phyloP scores from a whole-genome alignment of 2,329 filamentous ascomycete genomes.

The Alternaria gansuensis region DNA sequence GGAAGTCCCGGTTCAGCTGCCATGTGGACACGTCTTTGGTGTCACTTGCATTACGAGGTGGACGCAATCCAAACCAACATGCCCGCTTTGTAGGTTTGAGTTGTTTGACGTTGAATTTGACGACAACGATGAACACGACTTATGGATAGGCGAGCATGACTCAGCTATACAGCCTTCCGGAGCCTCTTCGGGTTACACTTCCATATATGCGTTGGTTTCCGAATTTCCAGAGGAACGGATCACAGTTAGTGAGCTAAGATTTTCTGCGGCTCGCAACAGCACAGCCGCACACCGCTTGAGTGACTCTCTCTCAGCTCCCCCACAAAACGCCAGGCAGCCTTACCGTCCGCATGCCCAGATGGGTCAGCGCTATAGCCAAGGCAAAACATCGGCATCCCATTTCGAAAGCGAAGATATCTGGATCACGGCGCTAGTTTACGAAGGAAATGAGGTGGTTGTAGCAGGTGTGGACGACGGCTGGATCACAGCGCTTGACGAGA shows the following conservation, averaged over 20 bases:
- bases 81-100: conserved; percentile 25
- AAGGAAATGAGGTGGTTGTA: neutral
- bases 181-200: neutral
- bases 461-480: neutral
- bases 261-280: conserved; percentile 5
- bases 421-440: conserved; percentile 1
- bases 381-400: neutral
- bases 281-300: conserved; percentile 16
- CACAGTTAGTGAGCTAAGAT: conserved; percentile 2
- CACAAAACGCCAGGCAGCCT: conserved; percentile 12
- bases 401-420: conserved; percentile 4
- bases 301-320: conserved; percentile 12
- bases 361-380: conserved; percentile 4
- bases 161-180: conserved; percentile 8
- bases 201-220: neutral
- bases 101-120: conserved; percentile 6
- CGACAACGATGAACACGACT: neutral
- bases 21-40: conserved; percentile 31
- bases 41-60: conserved; percentile 24
- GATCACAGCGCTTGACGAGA: neutral
- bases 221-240: conserved; percentile 1
- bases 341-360: neutral
- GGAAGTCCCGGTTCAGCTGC: conserved; percentile 24
- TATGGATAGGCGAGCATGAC: conserved; percentile 8
- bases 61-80: conserved; percentile 22